Evolutionary conservation across 257 asterid genomes (phyloP).

Genomic region (Ilex aquifolium): DNA sequence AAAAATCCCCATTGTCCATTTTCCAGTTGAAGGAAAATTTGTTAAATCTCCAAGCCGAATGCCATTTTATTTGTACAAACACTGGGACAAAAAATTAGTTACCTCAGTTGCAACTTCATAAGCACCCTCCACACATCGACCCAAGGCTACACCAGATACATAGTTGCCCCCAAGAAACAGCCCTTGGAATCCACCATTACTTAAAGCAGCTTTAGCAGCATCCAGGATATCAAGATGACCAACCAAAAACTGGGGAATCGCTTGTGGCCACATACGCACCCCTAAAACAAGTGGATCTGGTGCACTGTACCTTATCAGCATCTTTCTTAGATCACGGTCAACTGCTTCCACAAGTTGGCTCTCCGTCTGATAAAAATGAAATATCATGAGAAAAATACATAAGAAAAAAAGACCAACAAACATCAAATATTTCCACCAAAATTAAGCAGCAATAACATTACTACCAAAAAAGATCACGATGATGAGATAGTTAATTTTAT

Average conservation of each 20-base stretch:
- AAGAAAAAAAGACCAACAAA: neutral
- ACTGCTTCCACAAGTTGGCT: constrained; percentile 84
- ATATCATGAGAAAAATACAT: too few species aligned
- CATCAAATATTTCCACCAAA: constrained; percentile 10
- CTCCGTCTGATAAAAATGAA: constrained; percentile 49
- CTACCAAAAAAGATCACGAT: too few species aligned
- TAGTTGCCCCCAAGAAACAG: constrained; percentile 88
- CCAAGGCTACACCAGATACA: constrained; percentile 88
- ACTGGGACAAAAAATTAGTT: constrained; percentile 50
- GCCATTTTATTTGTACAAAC: constrained; percentile 29
- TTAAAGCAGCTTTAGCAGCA: constrained; percentile 57
- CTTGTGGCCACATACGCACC: constrained; percentile 85
- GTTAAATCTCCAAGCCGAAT: constrained; percentile 6
- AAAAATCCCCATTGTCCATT: neutral
- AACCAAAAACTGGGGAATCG: constrained; percentile 86
- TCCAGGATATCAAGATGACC: constrained; percentile 79
- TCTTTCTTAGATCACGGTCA: constrained; percentile 90
- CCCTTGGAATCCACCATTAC: constrained; percentile 53
- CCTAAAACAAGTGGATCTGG: constrained; percentile 67
- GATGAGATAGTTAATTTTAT: too few species aligned
- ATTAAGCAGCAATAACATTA: neutral
- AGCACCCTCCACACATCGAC: constrained; percentile 92
- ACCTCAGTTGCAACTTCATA: constrained; percentile 78
- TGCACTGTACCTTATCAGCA: constrained; percentile 69
- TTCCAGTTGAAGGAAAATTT: constrained; percentile 6